A percentile compares a stretch with the other conserved stretches of the same genome.
These are phyloP conservation scores for Stentor coeruleus DNA, from an alignment of 73 alveolate genomes.

Conservation along the genomic window DNA sequence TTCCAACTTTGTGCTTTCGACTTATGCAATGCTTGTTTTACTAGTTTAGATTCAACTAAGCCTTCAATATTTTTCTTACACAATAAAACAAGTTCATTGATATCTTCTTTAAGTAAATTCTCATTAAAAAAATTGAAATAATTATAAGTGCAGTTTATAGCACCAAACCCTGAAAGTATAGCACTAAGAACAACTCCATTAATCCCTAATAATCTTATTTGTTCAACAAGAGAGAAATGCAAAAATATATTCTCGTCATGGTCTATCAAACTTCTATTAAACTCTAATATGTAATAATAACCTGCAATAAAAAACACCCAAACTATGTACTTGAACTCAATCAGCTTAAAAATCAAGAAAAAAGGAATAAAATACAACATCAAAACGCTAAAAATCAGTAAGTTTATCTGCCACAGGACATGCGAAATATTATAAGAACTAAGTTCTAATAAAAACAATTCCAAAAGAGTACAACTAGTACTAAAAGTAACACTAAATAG, in stretches of 20 bases:
- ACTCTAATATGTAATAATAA: not conserved
- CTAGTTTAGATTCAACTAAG: not conserved
- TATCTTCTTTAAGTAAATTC: not conserved
- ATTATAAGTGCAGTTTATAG: conserved; percentile 25
- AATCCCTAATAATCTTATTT: not conserved
- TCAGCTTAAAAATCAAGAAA: not conserved
- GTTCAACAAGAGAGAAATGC: not conserved
- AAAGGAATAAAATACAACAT: conserved; percentile 15
- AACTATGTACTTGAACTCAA: not conserved
- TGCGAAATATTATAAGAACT: not conserved
- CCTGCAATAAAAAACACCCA: not conserved
- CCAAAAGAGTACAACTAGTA: not conserved
- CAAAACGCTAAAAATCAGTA: conserved; percentile 1
- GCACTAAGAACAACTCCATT: conserved; percentile 20
- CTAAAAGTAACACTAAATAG: not conserved
- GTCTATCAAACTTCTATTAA: not conserved
- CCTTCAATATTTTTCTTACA: not conserved
- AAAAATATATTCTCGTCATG: not conserved
- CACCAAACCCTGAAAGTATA: conserved; percentile 25
- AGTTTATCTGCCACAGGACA: not conserved
- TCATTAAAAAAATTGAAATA: conserved; percentile 23
- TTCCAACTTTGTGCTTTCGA: not conserved
- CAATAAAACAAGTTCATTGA: not conserved
- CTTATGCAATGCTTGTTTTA: not conserved
- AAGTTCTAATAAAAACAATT: conserved; percentile 17